Base-by-base conservation (phyloP, 441 rosid genomes). In the Cnidoscolus chayamansa region DNA sequence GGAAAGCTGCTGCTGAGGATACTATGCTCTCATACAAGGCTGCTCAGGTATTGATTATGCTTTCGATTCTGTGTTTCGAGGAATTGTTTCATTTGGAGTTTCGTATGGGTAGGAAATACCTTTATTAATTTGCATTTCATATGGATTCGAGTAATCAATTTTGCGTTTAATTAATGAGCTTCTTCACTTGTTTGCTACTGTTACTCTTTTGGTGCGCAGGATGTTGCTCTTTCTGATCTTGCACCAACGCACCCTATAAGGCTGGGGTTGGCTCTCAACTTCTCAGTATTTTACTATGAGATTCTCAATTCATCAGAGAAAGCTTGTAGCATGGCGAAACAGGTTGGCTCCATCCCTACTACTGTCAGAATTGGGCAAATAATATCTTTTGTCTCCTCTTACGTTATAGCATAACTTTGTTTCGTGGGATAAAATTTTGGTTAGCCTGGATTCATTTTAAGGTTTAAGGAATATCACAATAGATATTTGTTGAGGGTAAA, bases 261-360 rank as follows among this genome's bases (percentile, higher is more conserved):
- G 83, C 78, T 89, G 73, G 97, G 97, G 19, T 77, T 91, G 47
- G 95, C 97, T 0, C 85, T 91, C 43, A 91, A 91, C 72, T 91
- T 87, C 87, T 89, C 97, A 0, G 97, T 91, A 79, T 91, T 91
- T 67, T 91, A 89, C 79, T 91, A 91, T 54, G 95, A 90, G 88
- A 91, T 91, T 74, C 95, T 88, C 74, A 91, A 87, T 73, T 87
- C 86, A 61, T 84, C 97, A 13, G 97, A 91, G 48, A 89, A 90
- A 71, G 97, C 97, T 31, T 91, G 97, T 80, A 80, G 85, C 86
- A 83, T 91, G 97, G 97, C 93, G 15, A 91, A 91, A 74, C 95
- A 90, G 95, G 97, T 89, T 53, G 40, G 76, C 11, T 50, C 43
- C 45, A 15, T 43, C 48, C 31, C 49, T 15, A 11, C 71, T 48